phyloP scores from a whole-genome alignment of 192 early-diverging fungal species.

The Backusella macrospora region DNA sequence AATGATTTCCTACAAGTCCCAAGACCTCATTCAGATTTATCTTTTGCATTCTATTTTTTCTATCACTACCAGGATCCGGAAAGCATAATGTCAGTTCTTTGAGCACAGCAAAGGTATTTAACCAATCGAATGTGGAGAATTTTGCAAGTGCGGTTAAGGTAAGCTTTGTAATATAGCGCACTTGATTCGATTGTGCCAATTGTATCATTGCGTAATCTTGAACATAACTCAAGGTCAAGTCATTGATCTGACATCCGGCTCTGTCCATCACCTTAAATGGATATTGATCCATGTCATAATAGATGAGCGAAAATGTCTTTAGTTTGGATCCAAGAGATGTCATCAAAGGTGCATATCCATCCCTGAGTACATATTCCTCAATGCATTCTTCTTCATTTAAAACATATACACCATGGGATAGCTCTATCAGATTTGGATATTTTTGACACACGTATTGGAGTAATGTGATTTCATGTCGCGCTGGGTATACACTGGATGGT shows the following conservation, averaged over 20 bases:
- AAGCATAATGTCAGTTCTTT: not conserved
- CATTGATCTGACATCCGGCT: not conserved
- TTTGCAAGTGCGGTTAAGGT: not conserved
- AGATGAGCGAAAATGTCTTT: not conserved
- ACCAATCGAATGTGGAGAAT: not conserved
- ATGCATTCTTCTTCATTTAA: not conserved
- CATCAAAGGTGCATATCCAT: conserved; percentile 4
- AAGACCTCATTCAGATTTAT: not conserved
- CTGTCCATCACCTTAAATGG: not conserved
- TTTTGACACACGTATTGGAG: not conserved
- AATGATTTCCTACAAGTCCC: not conserved
- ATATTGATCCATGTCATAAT: not conserved
- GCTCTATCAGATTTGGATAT: not conserved
- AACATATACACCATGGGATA: not conserved
- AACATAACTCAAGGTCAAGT: not conserved
- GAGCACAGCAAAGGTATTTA: not conserved
- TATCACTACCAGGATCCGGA: not conserved
- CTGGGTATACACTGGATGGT: not conserved
- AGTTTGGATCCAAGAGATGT: not conserved
- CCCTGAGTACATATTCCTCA: not conserved
- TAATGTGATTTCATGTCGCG: not conserved
- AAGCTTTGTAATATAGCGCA: not conserved
- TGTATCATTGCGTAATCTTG: not conserved
- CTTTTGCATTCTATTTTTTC: not conserved
- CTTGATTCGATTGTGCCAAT: not conserved